Evolutionary conservation across 805 yeast genomes (phyloP), one percentile per base, ranked within the genome.

Genomic region (Candida parachauliodes): DNA sequence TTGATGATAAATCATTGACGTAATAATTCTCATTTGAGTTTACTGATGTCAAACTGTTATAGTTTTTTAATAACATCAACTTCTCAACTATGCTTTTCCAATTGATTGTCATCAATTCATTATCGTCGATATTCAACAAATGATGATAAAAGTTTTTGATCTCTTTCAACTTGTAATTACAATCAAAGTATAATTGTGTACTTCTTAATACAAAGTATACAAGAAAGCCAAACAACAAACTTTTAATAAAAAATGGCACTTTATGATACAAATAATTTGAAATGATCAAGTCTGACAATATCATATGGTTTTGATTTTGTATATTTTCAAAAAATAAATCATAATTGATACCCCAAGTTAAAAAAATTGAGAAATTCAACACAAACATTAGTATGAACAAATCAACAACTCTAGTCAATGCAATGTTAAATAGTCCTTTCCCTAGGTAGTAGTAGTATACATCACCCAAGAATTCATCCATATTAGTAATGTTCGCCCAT

Each of bases 401-500:
- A 46, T 88, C 95, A 33, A 83, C 72, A 2, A 72, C 43, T 32
- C 83, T 76, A 14, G 81, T 69, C 20, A 88, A 56, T 9, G 87
- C 57, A n/a, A 91, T 87, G 54, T 95, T 86, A 33, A 72, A 70
- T 41, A 82, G 72, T 0, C 99, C 99, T 54, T 82, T 86, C 2
- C 94, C 95, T 19, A 83, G 65, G 56, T 85, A 93, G 55, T 88
- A 93, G 35, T 73, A 71, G 59, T 93, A 93, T 8, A 89, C 76
- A 48, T 91, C 95, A 37, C 78, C 79, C 14, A 93, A 66, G 50
- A 91, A 93, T 32, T 78, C 74, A 62, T 93, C 99, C 57, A 93
- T 72, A 57, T 93, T 93, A 48, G 85, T 87, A 17, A 93, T 87
- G 52, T 93, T 93, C 1, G 98, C 95, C 98, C 98, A 93, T 43